A percentile compares a stretch with the other conserved stretches of the same genome.
Conservation (phyloP, 345 rosid species). For the Mallotus nudiflorus region DNA sequence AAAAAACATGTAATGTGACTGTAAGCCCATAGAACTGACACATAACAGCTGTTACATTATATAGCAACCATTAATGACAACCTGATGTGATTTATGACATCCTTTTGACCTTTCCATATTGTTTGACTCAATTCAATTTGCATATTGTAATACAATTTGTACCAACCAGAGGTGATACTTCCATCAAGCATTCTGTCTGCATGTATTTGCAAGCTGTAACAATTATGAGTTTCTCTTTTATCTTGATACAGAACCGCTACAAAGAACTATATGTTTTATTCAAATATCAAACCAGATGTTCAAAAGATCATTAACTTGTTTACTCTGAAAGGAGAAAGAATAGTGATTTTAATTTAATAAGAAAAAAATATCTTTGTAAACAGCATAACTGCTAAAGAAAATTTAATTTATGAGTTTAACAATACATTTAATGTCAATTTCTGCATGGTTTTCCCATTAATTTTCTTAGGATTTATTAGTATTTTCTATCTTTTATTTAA, state of each 20-base stretch:
- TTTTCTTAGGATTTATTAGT: too few relatives aligned
- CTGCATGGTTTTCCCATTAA: too few relatives aligned
- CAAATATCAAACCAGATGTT: neutral
- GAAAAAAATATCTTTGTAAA: neutral
- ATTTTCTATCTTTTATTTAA: too few relatives aligned
- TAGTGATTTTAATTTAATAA: conserved; percentile 6
- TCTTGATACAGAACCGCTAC: neutral
- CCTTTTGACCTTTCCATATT: neutral
- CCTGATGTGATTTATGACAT: neutral
- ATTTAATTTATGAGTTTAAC: neutral
- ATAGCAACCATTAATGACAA: neutral
- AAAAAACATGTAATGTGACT: neutral
- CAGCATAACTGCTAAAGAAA: neutral
- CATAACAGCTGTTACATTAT: neutral
- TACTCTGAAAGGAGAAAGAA: neutral
- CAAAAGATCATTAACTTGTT: neutral
- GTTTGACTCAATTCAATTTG: neutral
- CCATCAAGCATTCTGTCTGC: neutral
- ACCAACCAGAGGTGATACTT: neutral
- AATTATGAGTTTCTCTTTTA: neutral
- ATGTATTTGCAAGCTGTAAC: neutral
- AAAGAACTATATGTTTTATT: neutral
- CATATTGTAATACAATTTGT: neutral
- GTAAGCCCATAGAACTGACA: neutral
- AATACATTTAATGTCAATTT: too few relatives aligned